A percentile compares a stretch with the other conserved stretches of the same genome.
Conservation (phyloP, 768 basidiomycete genomes). For the Naganishia antarctica region DNA sequence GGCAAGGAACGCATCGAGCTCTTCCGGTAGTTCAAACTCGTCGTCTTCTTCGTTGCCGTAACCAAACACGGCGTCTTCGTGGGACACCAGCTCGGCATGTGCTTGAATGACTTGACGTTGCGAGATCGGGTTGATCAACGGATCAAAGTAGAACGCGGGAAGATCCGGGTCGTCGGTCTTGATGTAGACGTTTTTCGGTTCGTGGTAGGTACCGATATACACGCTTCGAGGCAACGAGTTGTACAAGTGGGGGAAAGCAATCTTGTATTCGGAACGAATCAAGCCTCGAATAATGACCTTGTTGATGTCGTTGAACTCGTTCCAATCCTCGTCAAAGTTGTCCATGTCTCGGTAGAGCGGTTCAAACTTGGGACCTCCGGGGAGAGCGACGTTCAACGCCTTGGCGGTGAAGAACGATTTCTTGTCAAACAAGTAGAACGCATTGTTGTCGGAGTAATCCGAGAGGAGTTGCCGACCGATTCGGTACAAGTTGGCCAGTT, state of each 20-base stretch:
- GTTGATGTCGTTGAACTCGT: conserved; percentile 99
- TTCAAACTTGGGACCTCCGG: conserved; percentile 97
- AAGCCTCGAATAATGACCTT: conserved; percentile 99
- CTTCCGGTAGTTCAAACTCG: conserved; percentile 73
- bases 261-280: conserved; percentile 97
- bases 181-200: conserved; percentile 96
- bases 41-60: conserved; percentile 65
- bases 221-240: conserved; percentile 96
- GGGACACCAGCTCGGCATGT: conserved; percentile 72
- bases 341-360: conserved; percentile 94
- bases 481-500: conserved; percentile 95
- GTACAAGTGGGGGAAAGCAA: conserved; percentile 97
- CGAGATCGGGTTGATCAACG: conserved; percentile 95
- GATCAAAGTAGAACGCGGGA: conserved; percentile 98
- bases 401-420: conserved; percentile 98
- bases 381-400: conserved; percentile 52
- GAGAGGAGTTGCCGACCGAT: conserved; percentile 88
- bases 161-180: conserved; percentile 99
- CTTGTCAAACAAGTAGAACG: conserved; percentile 93
- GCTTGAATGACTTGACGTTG: conserved; percentile 78
- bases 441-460: conserved; percentile 84
- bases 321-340: conserved; percentile 96
- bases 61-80: conserved; percentile 90
- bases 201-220: conserved; percentile 80
- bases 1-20: conserved; percentile 71